Percentiles rank a stretch among this genome's conserved stretches.
phyloP scores from a whole-genome alignment of 805 yeast genomes.

The Saccharomycopsis synnaedendra region DNA sequence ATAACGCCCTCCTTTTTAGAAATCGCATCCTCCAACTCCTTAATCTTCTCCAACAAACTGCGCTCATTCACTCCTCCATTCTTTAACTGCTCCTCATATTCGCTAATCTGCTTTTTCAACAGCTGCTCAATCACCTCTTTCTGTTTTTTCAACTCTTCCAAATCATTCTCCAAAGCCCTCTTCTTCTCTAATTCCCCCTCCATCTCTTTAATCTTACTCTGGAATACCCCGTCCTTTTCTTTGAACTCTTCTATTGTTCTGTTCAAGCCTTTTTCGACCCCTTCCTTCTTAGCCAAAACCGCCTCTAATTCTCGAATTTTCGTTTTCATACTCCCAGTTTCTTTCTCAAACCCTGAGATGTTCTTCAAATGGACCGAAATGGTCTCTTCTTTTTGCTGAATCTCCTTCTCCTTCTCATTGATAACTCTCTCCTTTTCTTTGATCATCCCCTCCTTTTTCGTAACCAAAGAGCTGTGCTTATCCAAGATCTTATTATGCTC shows the following conservation, averaged over 20 bases:
- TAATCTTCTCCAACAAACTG: background rate
- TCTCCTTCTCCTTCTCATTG: background rate
- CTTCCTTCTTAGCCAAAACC: background rate
- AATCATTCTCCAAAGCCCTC: background rate
- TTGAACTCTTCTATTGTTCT: background rate
- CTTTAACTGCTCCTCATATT: background rate
- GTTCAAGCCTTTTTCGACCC: background rate
- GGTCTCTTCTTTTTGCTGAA: too few species aligned
- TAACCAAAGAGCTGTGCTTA: background rate
- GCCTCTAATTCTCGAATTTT: background rate
- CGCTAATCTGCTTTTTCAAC: background rate
- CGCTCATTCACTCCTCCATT: too few species aligned
- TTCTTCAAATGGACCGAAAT: background rate
- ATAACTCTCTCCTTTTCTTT: background rate
- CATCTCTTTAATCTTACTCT: conserved; percentile 1
- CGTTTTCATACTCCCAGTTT: background rate
- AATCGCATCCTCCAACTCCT: background rate
- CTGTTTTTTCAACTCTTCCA: background rate
- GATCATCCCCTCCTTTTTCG: background rate
- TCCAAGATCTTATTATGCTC: background rate
- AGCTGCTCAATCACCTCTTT: background rate
- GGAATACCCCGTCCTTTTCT: background rate
- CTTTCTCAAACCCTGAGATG: background rate
- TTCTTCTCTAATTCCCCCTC: background rate
- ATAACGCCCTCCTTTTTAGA: background rate